Evolutionary conservation across 2,329 filamentous ascomycete species (phyloP).

Genomic region (Fusarium sp.): DNA sequence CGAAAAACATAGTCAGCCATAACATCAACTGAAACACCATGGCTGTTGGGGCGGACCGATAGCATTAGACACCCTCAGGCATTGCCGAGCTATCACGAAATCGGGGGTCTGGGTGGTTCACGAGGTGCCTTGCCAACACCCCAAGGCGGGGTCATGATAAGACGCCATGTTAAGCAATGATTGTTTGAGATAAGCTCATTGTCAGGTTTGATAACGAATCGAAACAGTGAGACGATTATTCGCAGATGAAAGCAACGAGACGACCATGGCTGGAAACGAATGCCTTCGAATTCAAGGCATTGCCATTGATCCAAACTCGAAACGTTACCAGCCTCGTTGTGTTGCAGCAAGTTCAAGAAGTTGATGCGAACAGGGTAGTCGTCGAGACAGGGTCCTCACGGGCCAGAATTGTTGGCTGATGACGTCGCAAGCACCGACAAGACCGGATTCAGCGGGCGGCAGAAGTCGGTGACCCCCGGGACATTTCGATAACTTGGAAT

Average conservation of each 20-base stretch:
- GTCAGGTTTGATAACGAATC: background rate
- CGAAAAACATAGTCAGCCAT: background rate
- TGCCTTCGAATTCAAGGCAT: background rate
- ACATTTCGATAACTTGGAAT: background rate
- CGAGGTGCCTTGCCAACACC: constrained; percentile 16
- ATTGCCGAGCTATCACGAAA: constrained; percentile 1
- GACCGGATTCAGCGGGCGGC: constrained; percentile 28
- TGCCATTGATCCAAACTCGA: background rate
- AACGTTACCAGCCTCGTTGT: constrained; percentile 5
- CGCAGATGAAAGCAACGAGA: background rate
- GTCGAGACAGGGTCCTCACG: constrained; percentile 24
- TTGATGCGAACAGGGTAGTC: constrained; percentile 25
- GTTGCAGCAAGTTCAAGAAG: constrained; percentile 14
- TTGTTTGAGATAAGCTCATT: constrained; percentile 7
- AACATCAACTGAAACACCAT: constrained; percentile 1
- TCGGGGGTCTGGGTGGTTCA: background rate
- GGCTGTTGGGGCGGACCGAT: background rate
- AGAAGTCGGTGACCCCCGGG: constrained; percentile 37
- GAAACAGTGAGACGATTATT: background rate
- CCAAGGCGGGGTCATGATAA: constrained; percentile 34
- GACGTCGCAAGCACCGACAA: constrained; percentile 36
- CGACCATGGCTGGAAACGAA: background rate
- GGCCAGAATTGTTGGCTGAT: constrained; percentile 33
- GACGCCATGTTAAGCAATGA: constrained; percentile 14
- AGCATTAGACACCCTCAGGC: background rate